These are phyloP conservation scores for Boeremia exigua DNA, from an alignment of 2,329 filamentous ascomycete genomes.

Conservation along the genomic window DNA sequence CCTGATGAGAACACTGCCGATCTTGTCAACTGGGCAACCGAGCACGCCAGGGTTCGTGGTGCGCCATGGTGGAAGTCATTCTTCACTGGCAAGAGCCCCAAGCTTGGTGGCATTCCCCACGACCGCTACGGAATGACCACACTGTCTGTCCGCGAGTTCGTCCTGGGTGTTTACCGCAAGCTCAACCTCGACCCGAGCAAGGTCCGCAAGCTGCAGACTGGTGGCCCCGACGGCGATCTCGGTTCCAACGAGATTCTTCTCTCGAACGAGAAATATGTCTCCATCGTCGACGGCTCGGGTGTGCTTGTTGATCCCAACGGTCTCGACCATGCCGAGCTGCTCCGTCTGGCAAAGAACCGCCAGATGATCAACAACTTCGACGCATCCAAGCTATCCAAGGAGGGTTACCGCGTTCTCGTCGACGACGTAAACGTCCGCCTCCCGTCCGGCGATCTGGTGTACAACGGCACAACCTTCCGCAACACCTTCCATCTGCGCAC, in stretches of 20 bases:
- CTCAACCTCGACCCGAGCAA: slow-evolving; percentile 83
- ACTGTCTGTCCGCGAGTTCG: slow-evolving; percentile 92
- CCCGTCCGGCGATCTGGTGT: slow-evolving; percentile 82
- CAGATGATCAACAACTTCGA: slow-evolving; percentile 92
- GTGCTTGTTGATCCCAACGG: slow-evolving; percentile 93
- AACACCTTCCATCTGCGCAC: slow-evolving; percentile 95
- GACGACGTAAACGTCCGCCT: slow-evolving; percentile 91
- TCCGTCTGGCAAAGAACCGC: slow-evolving; percentile 82
- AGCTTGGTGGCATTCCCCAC: slow-evolving; percentile 94
- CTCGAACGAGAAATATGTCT: slow-evolving; percentile 92
- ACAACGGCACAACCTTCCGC: slow-evolving; percentile 93
- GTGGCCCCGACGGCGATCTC: slow-evolving; percentile 93
- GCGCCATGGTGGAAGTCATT: slow-evolving; percentile 99
- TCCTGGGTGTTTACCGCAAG: slow-evolving; percentile 97
- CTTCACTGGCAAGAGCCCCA: slow-evolving; percentile 98
- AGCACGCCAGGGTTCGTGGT: slow-evolving; percentile 84
- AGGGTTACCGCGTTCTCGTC: slow-evolving; percentile 90
- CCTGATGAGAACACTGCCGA: slow-evolving; percentile 99
- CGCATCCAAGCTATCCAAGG: slow-evolving; percentile 78
- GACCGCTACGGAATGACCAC: slow-evolving; percentile 98
- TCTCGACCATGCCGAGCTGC: slow-evolving; percentile 80
- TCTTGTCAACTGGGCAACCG: slow-evolving; percentile 97
- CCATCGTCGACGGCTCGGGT: slow-evolving; percentile 94
- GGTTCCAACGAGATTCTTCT: slow-evolving; percentile 98
- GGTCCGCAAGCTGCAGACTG: slow-evolving; percentile 95